Conservation (phyloP, 2,329 filamentous ascomycete species). For the Lachnellula hyalina region DNA sequence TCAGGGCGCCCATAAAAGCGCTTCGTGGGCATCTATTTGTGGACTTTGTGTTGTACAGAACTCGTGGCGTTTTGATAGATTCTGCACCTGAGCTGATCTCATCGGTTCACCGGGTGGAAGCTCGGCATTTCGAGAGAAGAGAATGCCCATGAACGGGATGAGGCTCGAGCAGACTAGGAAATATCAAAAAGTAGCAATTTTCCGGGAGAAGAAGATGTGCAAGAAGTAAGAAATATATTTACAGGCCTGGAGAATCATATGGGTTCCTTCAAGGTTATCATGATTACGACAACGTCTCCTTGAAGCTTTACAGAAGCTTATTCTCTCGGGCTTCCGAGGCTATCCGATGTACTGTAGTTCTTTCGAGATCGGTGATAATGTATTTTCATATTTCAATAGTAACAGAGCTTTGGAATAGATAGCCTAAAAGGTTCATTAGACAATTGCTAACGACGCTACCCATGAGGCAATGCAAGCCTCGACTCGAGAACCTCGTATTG, state of each 20-base stretch:
- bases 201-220: background rate
- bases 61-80: background rate
- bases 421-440: background rate
- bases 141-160: background rate
- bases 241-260: background rate
- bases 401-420: background rate
- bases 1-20: background rate
- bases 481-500: slow-evolving; percentile 11
- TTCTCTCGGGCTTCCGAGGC: background rate
- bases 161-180: background rate
- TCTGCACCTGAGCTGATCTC: background rate
- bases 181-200: background rate
- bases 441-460: slow-evolving; percentile 5
- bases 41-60: background rate
- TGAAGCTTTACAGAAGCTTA: background rate
- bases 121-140: background rate
- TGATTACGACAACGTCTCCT: background rate
- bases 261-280: background rate
- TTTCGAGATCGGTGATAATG: no score
- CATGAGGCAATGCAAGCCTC: slow-evolving; percentile 15
- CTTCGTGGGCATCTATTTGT: background rate
- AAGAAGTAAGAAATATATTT: background rate
- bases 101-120: background rate
- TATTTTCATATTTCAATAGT: background rate
- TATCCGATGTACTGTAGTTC: background rate